Base-by-base conservation (phyloP, 768 basidiomycete species). In the Russula brevipes region DNA sequence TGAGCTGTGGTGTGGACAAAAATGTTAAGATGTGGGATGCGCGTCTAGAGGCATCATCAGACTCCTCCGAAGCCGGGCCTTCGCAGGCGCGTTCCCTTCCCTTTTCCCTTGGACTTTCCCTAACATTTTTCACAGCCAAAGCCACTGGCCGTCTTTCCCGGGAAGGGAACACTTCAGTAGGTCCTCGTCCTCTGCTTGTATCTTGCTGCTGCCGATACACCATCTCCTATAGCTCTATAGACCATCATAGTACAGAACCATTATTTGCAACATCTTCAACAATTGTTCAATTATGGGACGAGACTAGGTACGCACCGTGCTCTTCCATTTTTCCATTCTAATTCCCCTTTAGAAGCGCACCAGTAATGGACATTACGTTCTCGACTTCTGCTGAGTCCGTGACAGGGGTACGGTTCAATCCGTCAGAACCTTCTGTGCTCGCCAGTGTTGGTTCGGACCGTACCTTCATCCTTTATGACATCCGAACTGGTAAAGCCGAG, bases 201-300 rank as follows among this genome's bases (percentile, higher is more conserved):
- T 24, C 24, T 54, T 38, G 24, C n/a, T 24, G 6, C 14, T 35
- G 14, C 68, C 56, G 57, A 66, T 60, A 24, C 17, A 14, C 4
- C 11, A 39, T 8, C 24, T 3, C 49, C 51, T 59, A 7, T 69
- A 96, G 94, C 71, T 88, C 89, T 49, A 91, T 99, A 74, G 94
- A 98, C 69, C 97, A 98, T 71, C 97, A 98, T 72, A 83, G 88
- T 51, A 84, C 84, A 41, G 90, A 95, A 61, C 79, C 88, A n/a
- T 74, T 94, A 4, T 99, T 99, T 69, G 96, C 94, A 0, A 95
- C 96, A 0, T 94, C 94, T 2, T 96, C 94, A 0, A 92, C 88
- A 69, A 82, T 84, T 53, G 94, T 99, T 7, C 96, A 98, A 73
- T 82, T 99, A 68, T 99, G 97, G 97, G 97, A 99, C 69, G 94